These are phyloP conservation scores for Phytopythium chamaehyphon DNA, from an alignment of 352 stramenopile genomes.

Conservation along the genomic window DNA sequence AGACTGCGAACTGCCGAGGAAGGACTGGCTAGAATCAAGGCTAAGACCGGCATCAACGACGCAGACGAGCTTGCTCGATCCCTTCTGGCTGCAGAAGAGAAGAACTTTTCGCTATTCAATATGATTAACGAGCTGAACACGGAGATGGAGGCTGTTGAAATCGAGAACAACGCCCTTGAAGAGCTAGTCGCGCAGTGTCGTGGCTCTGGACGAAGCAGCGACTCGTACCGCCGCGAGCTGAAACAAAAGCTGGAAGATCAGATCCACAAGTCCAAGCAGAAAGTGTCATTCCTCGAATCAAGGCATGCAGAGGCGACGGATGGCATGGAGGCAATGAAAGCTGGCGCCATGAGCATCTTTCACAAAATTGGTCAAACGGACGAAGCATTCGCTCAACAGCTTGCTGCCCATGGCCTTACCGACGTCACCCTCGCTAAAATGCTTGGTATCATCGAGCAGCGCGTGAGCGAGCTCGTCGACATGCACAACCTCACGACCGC, in stretches of 20 bases:
- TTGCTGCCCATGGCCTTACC: constrained; percentile 66
- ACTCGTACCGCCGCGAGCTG: constrained; percentile 49
- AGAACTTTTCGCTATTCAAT: constrained; percentile 95
- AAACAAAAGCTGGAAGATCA: constrained; percentile 78
- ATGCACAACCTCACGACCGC: constrained; percentile 84
- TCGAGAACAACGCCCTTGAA: constrained; percentile 78
- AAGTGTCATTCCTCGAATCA: constrained; percentile 61
- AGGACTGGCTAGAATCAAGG: constrained; percentile 83
- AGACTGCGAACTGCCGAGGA: constrained; percentile 72
- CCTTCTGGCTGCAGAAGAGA: constrained; percentile 88
- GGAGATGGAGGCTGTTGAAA: constrained; percentile 86
- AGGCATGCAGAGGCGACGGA: constrained; percentile 58
- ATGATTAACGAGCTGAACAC: constrained; percentile 93
- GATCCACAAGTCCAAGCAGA: constrained; percentile 82
- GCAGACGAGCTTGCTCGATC: constrained; percentile 80
- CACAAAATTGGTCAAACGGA: constrained; percentile 78
- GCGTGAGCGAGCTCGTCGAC: constrained; percentile 80
- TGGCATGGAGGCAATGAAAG: constrained; percentile 69
- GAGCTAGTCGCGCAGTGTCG: constrained; percentile 53
- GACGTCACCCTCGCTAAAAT: constrained; percentile 81
- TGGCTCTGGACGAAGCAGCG: constrained; percentile 52
- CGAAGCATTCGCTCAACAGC: constrained; percentile 65
- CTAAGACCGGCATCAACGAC: constrained; percentile 83
- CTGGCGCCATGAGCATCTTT: constrained; percentile 68
- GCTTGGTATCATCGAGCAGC: constrained; percentile 81